Conservation (phyloP, 768 basidiomycete species). For the Suillus ampliporus region DNA sequence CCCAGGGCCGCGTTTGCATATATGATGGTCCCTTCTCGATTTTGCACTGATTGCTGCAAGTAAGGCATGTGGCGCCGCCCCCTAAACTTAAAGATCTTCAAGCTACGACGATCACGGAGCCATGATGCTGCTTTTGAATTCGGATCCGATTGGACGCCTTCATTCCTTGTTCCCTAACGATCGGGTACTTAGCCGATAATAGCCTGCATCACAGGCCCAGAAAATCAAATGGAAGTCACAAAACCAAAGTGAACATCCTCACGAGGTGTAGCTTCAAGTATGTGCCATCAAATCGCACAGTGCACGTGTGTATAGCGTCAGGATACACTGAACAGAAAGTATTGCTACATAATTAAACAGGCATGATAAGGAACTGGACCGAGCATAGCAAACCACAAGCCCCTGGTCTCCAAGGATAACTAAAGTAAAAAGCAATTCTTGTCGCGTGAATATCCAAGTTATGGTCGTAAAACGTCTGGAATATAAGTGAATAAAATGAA, state of each 20-base stretch:
- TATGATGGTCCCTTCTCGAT: background rate
- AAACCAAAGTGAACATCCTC: background rate
- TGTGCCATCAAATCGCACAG: too few relatives aligned
- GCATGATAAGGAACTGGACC: background rate
- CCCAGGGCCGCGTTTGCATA: background rate
- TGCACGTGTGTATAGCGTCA: too few relatives aligned
- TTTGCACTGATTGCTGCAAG: too few relatives aligned
- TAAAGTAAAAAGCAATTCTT: slow-evolving; percentile 45
- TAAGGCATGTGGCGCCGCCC: too few relatives aligned
- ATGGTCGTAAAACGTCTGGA: slow-evolving; percentile 30
- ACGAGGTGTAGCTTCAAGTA: too few relatives aligned
- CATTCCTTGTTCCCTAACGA: background rate
- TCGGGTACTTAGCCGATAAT: too few relatives aligned
- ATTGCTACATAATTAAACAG: background rate
- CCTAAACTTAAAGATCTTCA: background rate
- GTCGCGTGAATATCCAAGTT: slow-evolving; percentile 61
- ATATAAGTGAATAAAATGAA: slow-evolving; percentile 14
- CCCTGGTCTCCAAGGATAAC: slow-evolving; percentile 17
- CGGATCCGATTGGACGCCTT: background rate
- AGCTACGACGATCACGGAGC: background rate
- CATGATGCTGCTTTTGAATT: background rate
- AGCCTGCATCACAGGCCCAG: background rate
- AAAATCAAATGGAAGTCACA: background rate
- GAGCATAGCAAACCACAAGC: background rate
- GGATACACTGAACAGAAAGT: background rate